Evolutionary conservation across 2,329 filamentous ascomycete genomes (phyloP), one percentile per base, ranked within the genome.

Genomic region (Dothiorella sarmentorum): DNA sequence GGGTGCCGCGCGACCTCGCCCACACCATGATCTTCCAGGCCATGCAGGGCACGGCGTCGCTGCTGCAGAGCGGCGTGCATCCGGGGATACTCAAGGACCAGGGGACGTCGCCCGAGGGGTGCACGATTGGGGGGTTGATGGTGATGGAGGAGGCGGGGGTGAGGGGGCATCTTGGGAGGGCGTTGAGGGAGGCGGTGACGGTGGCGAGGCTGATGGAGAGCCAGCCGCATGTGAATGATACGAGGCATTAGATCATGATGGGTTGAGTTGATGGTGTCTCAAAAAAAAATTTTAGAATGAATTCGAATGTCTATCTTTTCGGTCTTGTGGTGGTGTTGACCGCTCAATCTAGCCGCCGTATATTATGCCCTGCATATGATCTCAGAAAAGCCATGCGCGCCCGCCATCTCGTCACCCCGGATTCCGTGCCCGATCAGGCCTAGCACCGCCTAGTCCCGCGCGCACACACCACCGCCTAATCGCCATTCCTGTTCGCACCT

Each of bases 131-230:
- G 0, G 69, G 69, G 5, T 24, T 71, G 13, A 71, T 71, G 68
- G 67, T 70, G 9, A 31, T 71, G 58, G 69, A 71, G 59, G 69
- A 71, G 47, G 63, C 58, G 20, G 68, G 66, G 11, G 64, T 70
- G 1, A 64, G 69, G 24, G 69, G 66, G 0, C 60, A 61, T 33
- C 35, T 71, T 22, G 68, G 68, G 2, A 65, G 62, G 60, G 76
- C 76, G 1, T 65, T 81, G 13, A 67, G 78, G n/a, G 78, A 80
- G 61, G 75, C 78, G 10, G 76, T 79, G 0, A 79, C 77, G 5
- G 68, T 79, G 60, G 76, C 78, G 13, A 66, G 76, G 4, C 60
- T 72, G 20, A 78, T 78, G 75, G 75, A 69, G 15, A 71, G 65
- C 0, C 65, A 63, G 1, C 60, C 66, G 10, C 76, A 78, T 63